Evolutionary conservation across 1,284 basidiomycete genomes (phyloP).

Genomic region (Malassezia vespertilionis): DNA sequence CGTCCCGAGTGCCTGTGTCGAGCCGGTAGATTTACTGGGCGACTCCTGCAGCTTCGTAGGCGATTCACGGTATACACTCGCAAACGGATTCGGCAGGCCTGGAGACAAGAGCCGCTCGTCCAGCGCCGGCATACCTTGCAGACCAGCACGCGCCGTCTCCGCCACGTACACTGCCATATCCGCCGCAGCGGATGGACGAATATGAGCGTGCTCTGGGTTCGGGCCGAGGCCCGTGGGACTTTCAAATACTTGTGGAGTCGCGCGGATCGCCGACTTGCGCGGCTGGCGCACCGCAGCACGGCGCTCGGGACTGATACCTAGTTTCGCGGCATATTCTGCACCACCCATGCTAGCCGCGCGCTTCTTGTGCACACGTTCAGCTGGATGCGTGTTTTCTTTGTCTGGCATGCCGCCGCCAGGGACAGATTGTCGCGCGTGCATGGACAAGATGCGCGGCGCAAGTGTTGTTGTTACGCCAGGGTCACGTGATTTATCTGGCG

Average conservation of each 20-base stretch:
- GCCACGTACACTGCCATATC: constrained; percentile 12
- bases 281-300: constrained; percentile 10
- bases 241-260: constrained; percentile 32
- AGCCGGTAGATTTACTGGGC: not conserved
- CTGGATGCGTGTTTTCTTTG: constrained; percentile 1
- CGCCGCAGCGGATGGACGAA: not conserved
- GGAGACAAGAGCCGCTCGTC: constrained; percentile 10
- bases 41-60: constrained; percentile 5
- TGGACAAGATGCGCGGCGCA: not conserved
- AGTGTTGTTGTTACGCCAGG: not conserved
- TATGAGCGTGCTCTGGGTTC: constrained; percentile 19
- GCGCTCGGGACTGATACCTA: not conserved
- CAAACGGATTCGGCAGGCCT: constrained; percentile 16
- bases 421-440: constrained; percentile 10
- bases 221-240: constrained; percentile 34
- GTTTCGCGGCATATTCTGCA: not conserved
- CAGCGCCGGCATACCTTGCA: not conserved
- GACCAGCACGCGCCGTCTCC: not conserved
- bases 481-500: constrained; percentile 9
- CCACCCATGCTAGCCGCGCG: constrained; percentile 6
- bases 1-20: not conserved
- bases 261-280: constrained; percentile 33
- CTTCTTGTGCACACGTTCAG: not conserved
- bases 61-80: constrained; percentile 8
- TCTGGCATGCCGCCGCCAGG: constrained; percentile 1